Evolutionary conservation across 2,329 filamentous ascomycete genomes (phyloP), one percentile per base, ranked within the genome.

Genomic region (Arthrobotrys sphaeroides): DNA sequence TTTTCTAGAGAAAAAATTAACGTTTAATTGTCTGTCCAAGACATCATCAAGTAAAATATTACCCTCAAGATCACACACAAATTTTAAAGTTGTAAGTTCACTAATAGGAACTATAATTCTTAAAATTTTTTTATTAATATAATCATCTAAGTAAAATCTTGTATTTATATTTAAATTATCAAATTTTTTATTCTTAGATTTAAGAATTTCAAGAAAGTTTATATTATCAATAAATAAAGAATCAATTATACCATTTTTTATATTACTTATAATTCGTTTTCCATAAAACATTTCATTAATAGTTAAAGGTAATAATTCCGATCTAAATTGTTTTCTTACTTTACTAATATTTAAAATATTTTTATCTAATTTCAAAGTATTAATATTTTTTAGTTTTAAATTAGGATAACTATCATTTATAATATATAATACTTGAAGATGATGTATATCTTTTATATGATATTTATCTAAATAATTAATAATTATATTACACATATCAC

Each of bases 361-460:
- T 43, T 43, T 43, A 18, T 43, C 40, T 43, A 43, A 43, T n/a
- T 43, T 43, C 13, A 43, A 43, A 6, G 12, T 43, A 43, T 43
- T 43, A 43, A 43, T 43, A 43, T 43, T 43, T 43, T 43, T 43
- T 43, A 43, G 40, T 43, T 43, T n/a, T 43, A 43, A 43, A 43
- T 43, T 43, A 43, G 40, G 40, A 43, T 43, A 43, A 43, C 40
- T 43, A 43, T 43, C 40, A 43, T 43, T 43, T 43, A 43, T 18
- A 6, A 43, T 13, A 18, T 43, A 43, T 43, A 43, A 43, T 43
- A 18, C 40, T 43, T 43, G 16, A n/a, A 43, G 16, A 43, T 43
- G n/a, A 6, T 43, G 12, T 6, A 43, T 43, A 6, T 43, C 40
- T 43, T 43, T 43, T 6, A 43, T 43, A 43, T 43, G 4, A 43